Evolutionary conservation across 108 stramenopile species (phyloP), one percentile per base, ranked within the genome.

Genomic region (Cyclotella sp.): DNA sequence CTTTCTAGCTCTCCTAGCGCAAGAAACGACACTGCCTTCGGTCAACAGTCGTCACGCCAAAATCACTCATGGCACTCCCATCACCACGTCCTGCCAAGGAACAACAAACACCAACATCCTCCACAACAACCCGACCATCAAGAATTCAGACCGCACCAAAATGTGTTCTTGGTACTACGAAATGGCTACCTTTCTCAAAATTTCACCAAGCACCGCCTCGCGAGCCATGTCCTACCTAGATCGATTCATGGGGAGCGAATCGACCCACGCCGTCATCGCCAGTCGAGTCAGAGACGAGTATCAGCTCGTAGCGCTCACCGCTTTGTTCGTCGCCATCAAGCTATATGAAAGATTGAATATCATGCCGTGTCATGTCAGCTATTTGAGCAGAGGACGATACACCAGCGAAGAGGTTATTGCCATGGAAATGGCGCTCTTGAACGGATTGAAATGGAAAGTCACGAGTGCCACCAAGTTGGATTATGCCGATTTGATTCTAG

Each of bases 161-260:
- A 83, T 83, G 82, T 73, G 71, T 61, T 61, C 63, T 27, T 83
- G 82, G 82, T 83, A 77, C 72, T 77, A 83, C 72, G 76, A 77
- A 63, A 83, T 83, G 76, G 51, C 82, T 19, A 72, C 63, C 68
- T 83, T 77, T 34, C 82, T 83, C 40, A 73, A 73, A 41, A 73
- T 83, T 9, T 71, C 72, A 24, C 66, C 65, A 16, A 30, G 67
- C 49, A 77, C 82, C 7, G 82, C 76, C 59, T 83, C 82, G 0
- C 70, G 82, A 29, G 67, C 82, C 24, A 64, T 83, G 46, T 49
- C 52, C 11, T 63, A 71, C 34, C 72, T 77, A 46, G 82, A 83
- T 74, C 82, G 82, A 18, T 83, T 83, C 72, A 76, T 83, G 62
- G 46, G 70, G 16, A 65, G 75, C 18, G 27, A 29, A 64, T 65